A percentile compares a stretch with the other conserved stretches of the same genome.
Evolutionary conservation across 495 filamentous ascomycete species (phyloP).

Genomic region (Chlorociboria aeruginascens): DNA sequence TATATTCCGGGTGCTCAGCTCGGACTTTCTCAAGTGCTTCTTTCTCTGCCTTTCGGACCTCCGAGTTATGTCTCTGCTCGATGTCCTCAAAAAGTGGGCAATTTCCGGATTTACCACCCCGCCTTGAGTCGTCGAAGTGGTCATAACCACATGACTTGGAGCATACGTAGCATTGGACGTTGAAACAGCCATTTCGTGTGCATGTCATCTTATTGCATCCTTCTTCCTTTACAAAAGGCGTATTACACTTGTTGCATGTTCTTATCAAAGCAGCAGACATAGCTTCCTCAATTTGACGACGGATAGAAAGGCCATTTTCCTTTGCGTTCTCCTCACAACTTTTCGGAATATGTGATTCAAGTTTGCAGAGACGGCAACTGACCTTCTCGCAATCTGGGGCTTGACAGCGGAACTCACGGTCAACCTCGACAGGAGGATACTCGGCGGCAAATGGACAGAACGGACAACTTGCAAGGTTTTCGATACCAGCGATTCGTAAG

Average conservation of each 20-base stretch:
- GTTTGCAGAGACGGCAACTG: slow-evolving; percentile 64
- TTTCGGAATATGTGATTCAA: slow-evolving; percentile 61
- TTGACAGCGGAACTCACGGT: slow-evolving; percentile 65
- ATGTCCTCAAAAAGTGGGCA: slow-evolving; percentile 58
- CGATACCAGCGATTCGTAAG: slow-evolving; percentile 50
- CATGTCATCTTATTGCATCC: slow-evolving; percentile 86
- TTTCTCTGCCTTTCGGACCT: slow-evolving; percentile 54
- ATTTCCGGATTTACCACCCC: slow-evolving; percentile 34
- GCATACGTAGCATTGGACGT: slow-evolving; percentile 65
- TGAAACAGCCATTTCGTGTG: slow-evolving; percentile 35
- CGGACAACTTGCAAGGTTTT: slow-evolving; percentile 59
- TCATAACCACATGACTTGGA: slow-evolving; percentile 41
- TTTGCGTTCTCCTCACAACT: slow-evolving; percentile 58
- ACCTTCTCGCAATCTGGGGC: slow-evolving; percentile 51
- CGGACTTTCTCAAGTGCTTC: slow-evolving; percentile 43
- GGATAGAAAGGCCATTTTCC: slow-evolving; percentile 43
- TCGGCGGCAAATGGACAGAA: slow-evolving; percentile 76
- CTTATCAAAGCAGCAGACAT: slow-evolving; percentile 71
- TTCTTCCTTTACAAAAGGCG: slow-evolving; percentile 57
- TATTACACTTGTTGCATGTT: slow-evolving; percentile 54
- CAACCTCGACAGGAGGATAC: slow-evolving; percentile 50
- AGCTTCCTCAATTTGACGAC: slow-evolving; percentile 67
- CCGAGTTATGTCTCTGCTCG: slow-evolving; percentile 48
- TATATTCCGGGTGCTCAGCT: slow-evolving; percentile 46
- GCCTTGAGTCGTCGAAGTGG: slow-evolving; percentile 36